phyloP scores from a whole-genome alignment of 768 basidiomycete species.

The Agrocybe chaxingu region DNA sequence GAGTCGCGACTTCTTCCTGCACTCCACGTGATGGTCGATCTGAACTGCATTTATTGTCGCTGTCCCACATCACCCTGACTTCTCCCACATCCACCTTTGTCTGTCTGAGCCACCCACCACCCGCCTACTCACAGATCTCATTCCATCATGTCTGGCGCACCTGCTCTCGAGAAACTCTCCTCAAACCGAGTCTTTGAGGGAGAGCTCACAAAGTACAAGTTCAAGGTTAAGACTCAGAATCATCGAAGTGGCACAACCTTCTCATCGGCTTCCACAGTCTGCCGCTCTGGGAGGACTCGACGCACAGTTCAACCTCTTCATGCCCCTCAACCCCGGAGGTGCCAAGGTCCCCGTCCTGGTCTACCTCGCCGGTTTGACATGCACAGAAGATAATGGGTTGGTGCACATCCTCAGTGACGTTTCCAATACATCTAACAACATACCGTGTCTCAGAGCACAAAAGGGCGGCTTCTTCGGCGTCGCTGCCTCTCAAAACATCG shows the following conservation, averaged over 20 bases:
- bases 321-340: conserved; percentile 59
- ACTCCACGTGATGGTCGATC: conserved; percentile 16
- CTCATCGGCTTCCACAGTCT: conserved; percentile 42
- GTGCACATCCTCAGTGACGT: conserved; percentile 12
- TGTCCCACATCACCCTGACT: background rate
- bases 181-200: conserved; percentile 81
- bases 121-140: background rate
- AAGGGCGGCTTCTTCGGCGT: conserved; percentile 92
- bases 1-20: background rate
- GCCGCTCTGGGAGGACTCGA: conserved; percentile 62
- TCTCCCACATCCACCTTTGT: conserved; percentile 5
- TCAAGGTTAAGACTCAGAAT: conserved; percentile 49
- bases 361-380: conserved; percentile 87
- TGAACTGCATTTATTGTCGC: conserved; percentile 7
- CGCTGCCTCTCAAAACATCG: conserved; percentile 82
- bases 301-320: conserved; percentile 85
- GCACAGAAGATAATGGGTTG: conserved; percentile 92
- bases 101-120: background rate
- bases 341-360: conserved; percentile 64
- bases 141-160: conserved; percentile 1
- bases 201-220: conserved; percentile 81
- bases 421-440: background rate
- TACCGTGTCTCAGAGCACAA: conserved; percentile 58
- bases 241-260: no score
- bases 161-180: conserved; percentile 62